These are phyloP conservation scores for Suhomyces prunicola DNA, from an alignment of 805 yeast species.

Conservation along the genomic window DNA sequence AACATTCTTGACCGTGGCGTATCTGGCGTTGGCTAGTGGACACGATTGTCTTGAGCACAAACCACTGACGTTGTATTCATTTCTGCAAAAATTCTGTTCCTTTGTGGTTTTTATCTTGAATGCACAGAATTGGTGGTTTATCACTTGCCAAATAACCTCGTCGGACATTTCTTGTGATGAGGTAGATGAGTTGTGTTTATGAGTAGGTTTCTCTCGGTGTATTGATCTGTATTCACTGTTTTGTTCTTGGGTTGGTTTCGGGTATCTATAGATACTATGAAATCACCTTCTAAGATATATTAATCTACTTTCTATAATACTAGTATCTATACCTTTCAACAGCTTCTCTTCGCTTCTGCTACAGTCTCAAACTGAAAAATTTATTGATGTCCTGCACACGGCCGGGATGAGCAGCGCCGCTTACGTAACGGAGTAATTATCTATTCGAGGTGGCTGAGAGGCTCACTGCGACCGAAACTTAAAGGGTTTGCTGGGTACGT, in stretches of 20 bases:
- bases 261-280: not conserved
- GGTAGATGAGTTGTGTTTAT: not conserved
- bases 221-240: not conserved
- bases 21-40: constrained; percentile 91
- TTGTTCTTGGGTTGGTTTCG: not conserved
- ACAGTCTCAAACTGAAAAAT: constrained; percentile 2
- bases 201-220: not conserved
- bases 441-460: not conserved
- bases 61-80: constrained; percentile 94
- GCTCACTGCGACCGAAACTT: constrained; percentile 22
- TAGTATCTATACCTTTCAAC: not conserved
- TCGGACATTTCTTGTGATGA: constrained; percentile 43
- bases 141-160: constrained; percentile 96
- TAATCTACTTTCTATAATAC: not conserved
- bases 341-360: not conserved
- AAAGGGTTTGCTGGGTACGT: constrained; percentile 57
- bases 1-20: constrained; percentile 80
- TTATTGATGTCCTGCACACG: constrained; percentile 1
- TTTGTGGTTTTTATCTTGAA: constrained; percentile 87
- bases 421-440: constrained; percentile 1
- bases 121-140: constrained; percentile 93
- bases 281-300: not conserved
- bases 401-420: not conserved
- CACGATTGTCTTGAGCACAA: constrained; percentile 91
- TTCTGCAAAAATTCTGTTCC: constrained; percentile 89